Percentiles rank a stretch among this genome's conserved stretches.
Evolutionary conservation across 176 grass and related monocot genomes (phyloP).

Genomic region (Rhipidocladum racemiflorum): DNA sequence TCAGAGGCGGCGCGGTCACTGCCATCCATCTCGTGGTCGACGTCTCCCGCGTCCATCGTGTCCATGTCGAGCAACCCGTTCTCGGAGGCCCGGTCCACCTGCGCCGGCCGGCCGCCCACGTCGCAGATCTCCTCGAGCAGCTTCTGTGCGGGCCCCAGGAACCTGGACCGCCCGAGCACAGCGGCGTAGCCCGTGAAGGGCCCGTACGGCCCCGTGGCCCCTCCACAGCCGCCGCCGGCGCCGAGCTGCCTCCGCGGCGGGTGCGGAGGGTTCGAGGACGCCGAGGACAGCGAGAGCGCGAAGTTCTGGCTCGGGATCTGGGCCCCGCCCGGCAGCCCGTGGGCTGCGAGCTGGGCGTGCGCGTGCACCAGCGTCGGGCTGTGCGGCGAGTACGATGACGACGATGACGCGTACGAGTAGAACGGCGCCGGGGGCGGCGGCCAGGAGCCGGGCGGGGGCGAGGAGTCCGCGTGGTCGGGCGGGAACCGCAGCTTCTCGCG

Average conservation of each 20-base stretch:
- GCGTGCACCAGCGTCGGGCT: slow-evolving; percentile 41
- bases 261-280: slow-evolving; percentile 43
- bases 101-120: slow-evolving; percentile 45
- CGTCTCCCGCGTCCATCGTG: slow-evolving; percentile 29
- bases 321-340: slow-evolving; percentile 32
- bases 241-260: slow-evolving; percentile 37
- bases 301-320: slow-evolving; percentile 68
- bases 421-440: slow-evolving; percentile 14
- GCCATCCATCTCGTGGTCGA: slow-evolving; percentile 43
- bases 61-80: slow-evolving; percentile 47
- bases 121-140: slow-evolving; percentile 91
- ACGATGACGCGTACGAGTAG: slow-evolving; percentile 52
- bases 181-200: slow-evolving; percentile 91
- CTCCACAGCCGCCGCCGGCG: slow-evolving; percentile 9
- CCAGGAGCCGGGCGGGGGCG: slow-evolving; percentile 37
- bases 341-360: slow-evolving; percentile 34
- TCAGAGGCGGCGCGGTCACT: slow-evolving; percentile 40
- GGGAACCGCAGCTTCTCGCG: slow-evolving; percentile 94
- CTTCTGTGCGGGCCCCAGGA: slow-evolving; percentile 78
- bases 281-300: slow-evolving; percentile 63
- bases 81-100: slow-evolving; percentile 22
- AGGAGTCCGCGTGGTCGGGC: slow-evolving; percentile 35
- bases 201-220: slow-evolving; percentile 52
- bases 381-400: slow-evolving; percentile 55
- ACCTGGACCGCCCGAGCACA: slow-evolving; percentile 76